Percentiles rank a stretch among this genome's conserved stretches.
Evolutionary conservation across 257 asterid genomes (phyloP).

Genomic region (Solanum ahanhuiri): DNA sequence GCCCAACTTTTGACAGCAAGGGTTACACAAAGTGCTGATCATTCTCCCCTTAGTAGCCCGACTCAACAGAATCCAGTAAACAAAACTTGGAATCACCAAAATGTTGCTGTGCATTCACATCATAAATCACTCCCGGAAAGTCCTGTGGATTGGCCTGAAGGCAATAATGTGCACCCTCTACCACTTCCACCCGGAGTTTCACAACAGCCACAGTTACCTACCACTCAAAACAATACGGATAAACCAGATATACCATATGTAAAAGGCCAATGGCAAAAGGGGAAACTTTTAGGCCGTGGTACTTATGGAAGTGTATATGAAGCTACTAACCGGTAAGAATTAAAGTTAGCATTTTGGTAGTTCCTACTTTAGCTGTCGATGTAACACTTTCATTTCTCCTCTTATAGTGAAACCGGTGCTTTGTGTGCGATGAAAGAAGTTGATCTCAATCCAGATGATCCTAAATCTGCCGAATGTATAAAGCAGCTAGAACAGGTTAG

Average conservation of each 20-base stretch:
- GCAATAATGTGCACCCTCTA: conserved; percentile 45
- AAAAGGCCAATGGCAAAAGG: conserved; percentile 72
- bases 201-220: conserved; percentile 25
- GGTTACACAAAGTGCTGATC: conserved; percentile 24
- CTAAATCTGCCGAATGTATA: conserved; percentile 52
- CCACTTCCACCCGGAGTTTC: conserved; percentile 67
- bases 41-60: conserved; percentile 34
- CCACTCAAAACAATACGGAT: conserved; percentile 24
- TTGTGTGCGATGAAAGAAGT: conserved; percentile 88
- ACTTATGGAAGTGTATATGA: conserved; percentile 79
- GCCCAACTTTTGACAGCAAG: conserved; percentile 11
- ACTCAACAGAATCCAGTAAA: conserved; percentile 2
- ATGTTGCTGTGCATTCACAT: conserved; percentile 5
- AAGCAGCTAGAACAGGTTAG: conserved; percentile 79
- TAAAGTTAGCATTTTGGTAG: not conserved
- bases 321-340: conserved; percentile 63
- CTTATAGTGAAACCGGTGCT: conserved; percentile 79
- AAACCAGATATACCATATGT: conserved; percentile 23
- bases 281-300: conserved; percentile 73
- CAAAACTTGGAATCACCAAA: conserved; percentile 8
- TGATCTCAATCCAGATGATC: conserved; percentile 56
- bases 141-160: conserved; percentile 22
- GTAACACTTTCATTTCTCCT: not conserved
- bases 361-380: not conserved
- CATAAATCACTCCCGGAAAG: conserved; percentile 40